Evolutionary conservation across 2,329 filamentous ascomycete genomes (phyloP).

Genomic region (Hypoxylon sp.): DNA sequence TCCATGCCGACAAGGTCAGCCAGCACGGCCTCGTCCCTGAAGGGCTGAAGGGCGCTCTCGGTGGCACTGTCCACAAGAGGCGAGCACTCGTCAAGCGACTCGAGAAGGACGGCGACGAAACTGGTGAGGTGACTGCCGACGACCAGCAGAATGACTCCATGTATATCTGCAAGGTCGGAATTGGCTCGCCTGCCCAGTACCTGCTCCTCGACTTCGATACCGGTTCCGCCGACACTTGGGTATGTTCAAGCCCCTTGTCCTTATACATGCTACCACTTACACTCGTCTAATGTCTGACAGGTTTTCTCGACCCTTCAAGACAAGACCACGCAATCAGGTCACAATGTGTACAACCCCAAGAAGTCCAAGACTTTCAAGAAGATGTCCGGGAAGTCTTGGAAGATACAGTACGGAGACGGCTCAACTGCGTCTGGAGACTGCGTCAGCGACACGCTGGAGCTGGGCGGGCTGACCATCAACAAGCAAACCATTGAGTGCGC

Average conservation of each 20-base stretch:
- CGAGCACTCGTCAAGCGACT: conserved; percentile 59
- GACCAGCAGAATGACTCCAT: conserved; percentile 72
- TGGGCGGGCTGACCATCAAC: conserved; percentile 69
- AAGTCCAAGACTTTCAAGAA: conserved; percentile 68
- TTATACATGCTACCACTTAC: background rate
- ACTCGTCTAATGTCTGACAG: conserved; percentile 45
- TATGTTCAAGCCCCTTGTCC: conserved; percentile 45
- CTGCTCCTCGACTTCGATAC: conserved; percentile 73
- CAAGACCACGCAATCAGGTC: conserved; percentile 49
- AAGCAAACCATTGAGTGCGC: conserved; percentile 72
- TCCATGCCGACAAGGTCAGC: conserved; percentile 55
- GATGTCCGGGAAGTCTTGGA: conserved; percentile 61
- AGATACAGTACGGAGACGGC: conserved; percentile 72
- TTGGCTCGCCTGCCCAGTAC: conserved; percentile 71
- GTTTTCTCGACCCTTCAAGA: conserved; percentile 63
- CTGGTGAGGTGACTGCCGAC: conserved; percentile 63
- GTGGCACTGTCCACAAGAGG: conserved; percentile 57
- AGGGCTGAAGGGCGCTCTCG: conserved; percentile 54
- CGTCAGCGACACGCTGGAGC: conserved; percentile 66
- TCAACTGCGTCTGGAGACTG: conserved; percentile 72
- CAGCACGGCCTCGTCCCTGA: conserved; percentile 55
- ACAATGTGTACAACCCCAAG: conserved; percentile 65
- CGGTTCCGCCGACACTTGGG: conserved; percentile 74
- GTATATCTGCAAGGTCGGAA: conserved; percentile 67
- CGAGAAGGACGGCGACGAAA: conserved; percentile 44